phyloP scores from a whole-genome alignment of 192 early-diverging fungal species.

The Backusella australiensis region DNA sequence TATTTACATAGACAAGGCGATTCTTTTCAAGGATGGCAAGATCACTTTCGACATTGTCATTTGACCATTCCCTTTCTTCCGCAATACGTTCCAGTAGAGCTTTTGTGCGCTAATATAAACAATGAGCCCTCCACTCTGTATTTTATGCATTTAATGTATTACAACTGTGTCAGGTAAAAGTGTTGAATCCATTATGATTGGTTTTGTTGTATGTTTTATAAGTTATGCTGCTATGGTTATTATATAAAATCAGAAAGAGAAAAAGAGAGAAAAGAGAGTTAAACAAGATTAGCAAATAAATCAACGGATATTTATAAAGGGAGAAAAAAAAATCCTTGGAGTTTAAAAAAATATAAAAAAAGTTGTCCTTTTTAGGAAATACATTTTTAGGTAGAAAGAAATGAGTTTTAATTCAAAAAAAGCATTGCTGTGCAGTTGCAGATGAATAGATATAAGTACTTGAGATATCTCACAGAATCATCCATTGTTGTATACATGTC shows the following conservation, averaged over 20 bases:
- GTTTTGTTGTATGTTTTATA: neutral
- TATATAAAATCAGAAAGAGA: neutral
- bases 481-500: no score
- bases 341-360: neutral
- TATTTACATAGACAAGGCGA: constrained; percentile 6
- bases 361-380: neutral
- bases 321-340: neutral
- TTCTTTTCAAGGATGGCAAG: constrained; percentile 1
- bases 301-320: neutral
- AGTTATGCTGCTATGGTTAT: neutral
- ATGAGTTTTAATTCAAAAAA: neutral
- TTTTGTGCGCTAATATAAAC: constrained; percentile 1
- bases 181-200: neutral
- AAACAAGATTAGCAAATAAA: neutral
- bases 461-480: no score
- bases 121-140: neutral
- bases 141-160: neutral
- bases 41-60: neutral
- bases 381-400: neutral
- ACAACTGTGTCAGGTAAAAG: constrained; percentile 2
- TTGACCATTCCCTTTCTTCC: constrained; percentile 9
- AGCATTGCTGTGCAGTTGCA: neutral
- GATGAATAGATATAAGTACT: no score
- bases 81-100: neutral
- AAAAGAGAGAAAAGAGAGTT: neutral